Percentiles rank a stretch among this genome's conserved stretches.
Evolutionary conservation across 805 yeast species (phyloP).

Genomic region (Schwanniomyces vanrijiae): DNA sequence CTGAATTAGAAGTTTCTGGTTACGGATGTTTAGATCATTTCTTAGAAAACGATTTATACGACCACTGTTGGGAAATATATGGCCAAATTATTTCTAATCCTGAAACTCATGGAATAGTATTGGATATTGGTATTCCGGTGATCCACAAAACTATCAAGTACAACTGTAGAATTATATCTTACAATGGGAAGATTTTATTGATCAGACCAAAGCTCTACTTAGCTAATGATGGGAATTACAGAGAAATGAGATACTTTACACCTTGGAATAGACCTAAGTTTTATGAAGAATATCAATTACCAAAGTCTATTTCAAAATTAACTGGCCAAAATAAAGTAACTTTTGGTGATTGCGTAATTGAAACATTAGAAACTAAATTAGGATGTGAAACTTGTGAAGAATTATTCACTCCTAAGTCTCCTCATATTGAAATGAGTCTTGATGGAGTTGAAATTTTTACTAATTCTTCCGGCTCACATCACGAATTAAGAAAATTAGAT

Average conservation of each 20-base stretch:
- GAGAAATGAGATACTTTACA: constrained; percentile 96
- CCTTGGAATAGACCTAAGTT: constrained; percentile 86
- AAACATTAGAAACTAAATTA: constrained; percentile 80
- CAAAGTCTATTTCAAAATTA: constrained; percentile 61
- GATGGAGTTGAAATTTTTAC: constrained; percentile 98
- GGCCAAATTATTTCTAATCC: constrained; percentile 66
- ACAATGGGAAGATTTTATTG: constrained; percentile 73
- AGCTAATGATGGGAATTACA: constrained; percentile 96
- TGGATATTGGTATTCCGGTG: constrained; percentile 95
- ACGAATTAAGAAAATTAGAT: constrained; percentile 86
- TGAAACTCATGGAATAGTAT: constrained; percentile 72
- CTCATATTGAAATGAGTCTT: constrained; percentile 86
- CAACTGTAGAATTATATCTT: constrained; percentile 85
- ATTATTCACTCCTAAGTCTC: constrained; percentile 92
- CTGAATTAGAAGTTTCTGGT: constrained; percentile 92
- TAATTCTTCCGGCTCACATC: constrained; percentile 97
- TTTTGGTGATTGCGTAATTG: constrained; percentile 89
- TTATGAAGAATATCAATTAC: constrained; percentile 73
- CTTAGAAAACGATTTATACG: constrained; percentile 80
- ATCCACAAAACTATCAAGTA: constrained; percentile 84
- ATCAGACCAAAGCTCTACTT: constrained; percentile 92
- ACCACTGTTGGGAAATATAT: constrained; percentile 95
- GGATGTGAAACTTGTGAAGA: constrained; percentile 99
- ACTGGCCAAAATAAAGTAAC: constrained; percentile 68
- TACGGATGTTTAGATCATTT: constrained; percentile 96